Percentiles rank a stretch among this genome's conserved stretches.
phyloP scores from a whole-genome alignment of 352 stramenopile species.

The Phytophthora brassicae region DNA sequence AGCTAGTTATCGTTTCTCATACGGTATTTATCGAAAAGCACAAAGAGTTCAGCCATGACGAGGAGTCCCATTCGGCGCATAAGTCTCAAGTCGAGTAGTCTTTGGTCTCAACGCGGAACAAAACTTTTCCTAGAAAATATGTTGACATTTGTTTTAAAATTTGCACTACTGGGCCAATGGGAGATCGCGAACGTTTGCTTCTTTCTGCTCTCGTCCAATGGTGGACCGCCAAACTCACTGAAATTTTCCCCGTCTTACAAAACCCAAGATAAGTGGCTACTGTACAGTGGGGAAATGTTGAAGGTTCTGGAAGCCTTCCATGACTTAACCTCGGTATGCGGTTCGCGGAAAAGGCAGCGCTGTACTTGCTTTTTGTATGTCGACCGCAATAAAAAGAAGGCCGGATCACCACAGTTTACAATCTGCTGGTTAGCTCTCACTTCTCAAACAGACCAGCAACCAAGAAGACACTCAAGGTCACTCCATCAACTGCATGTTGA shows the following conservation, averaged over 20 bases:
- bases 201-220: background rate
- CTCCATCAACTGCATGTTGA: slow-evolving; percentile 9
- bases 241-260: background rate
- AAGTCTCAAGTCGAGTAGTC: too few species aligned
- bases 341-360: background rate
- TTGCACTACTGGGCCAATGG: slow-evolving; percentile 1
- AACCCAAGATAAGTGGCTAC: background rate
- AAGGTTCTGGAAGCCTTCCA: slow-evolving; percentile 18
- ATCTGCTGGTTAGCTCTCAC: slow-evolving; percentile 19
- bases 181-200: background rate
- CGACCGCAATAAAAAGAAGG: slow-evolving; percentile 25
- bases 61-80: too few species aligned
- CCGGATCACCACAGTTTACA: slow-evolving; percentile 13
- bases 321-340: slow-evolving; percentile 5
- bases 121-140: background rate
- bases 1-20: too few species aligned
- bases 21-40: too few species aligned
- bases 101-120: too few species aligned
- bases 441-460: too few species aligned
- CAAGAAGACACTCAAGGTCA: background rate
- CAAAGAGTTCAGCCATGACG: too few species aligned
- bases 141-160: background rate
- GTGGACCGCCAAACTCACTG: background rate
- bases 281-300: background rate
- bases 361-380: slow-evolving; percentile 10